Conservation (phyloP, 805 yeast genomes). For the Pichia cephalocereana region DNA sequence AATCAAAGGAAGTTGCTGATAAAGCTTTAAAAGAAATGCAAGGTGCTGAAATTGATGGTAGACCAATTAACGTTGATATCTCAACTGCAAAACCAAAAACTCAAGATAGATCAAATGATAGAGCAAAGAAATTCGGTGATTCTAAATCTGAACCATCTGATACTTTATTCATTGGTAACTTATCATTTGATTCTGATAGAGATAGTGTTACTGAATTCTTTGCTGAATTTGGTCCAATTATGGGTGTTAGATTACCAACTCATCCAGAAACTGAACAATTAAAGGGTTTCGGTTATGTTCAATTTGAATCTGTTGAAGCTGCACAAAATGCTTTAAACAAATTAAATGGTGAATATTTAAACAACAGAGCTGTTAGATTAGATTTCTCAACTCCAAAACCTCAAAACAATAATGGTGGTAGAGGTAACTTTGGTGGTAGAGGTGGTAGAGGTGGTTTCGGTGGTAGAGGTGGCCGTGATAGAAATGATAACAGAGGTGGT, state of each 20-base stretch:
- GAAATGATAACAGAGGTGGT: neutral
- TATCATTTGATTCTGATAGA: conserved; percentile 83
- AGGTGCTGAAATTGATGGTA: conserved; percentile 94
- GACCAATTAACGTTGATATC: conserved; percentile 90
- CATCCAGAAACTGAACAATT: conserved; percentile 98
- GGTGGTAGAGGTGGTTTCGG: conserved; percentile 19
- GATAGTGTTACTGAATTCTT: conserved; percentile 68
- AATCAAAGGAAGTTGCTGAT: conserved; percentile 65
- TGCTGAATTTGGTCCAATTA: conserved; percentile 68
- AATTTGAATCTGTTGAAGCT: conserved; percentile 76
- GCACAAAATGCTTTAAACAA: conserved; percentile 84
- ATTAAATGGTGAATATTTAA: conserved; percentile 80
- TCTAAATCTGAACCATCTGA: conserved; percentile 87
- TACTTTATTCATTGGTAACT: conserved; percentile 92
- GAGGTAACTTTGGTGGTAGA: conserved; percentile 12
- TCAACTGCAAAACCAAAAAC: conserved; percentile 73
- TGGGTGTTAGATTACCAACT: conserved; percentile 92
- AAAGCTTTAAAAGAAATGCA: conserved; percentile 78
- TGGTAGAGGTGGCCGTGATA: conserved; percentile 35
- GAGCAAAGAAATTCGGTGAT: conserved; percentile 90
- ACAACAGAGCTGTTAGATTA: conserved; percentile 88
- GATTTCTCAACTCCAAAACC: conserved; percentile 83
- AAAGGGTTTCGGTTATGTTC: conserved; percentile 98
- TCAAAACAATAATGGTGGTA: conserved; percentile 25
- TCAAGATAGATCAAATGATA: conserved; percentile 47